Evolutionary conservation across 306 rosid genomes (phyloP), one percentile per base, ranked within the genome.

Genomic region (Hippophae gyantsensis): DNA sequence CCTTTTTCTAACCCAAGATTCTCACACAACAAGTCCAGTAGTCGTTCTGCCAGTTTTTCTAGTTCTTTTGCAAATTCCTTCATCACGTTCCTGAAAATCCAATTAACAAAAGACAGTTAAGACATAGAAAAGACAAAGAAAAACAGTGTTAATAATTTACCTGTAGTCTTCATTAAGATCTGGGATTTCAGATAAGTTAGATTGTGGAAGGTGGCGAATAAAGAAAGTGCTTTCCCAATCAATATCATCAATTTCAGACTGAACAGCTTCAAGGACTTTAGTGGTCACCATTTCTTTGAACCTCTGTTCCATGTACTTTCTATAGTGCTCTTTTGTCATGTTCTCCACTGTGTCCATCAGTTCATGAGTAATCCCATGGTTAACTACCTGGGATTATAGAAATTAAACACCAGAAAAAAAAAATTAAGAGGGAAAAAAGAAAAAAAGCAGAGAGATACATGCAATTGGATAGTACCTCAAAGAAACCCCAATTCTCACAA

Each of bases 191-290:
- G 95, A 74, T 7, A 86, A 70, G 81, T 79, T 88, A 10, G 99
- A 86, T 48, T 3, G 1, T 2, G 99, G 99, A 68, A 76, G 99
- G 65, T 93, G 95, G 83, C 97, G 97, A 56, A 93, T 11, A 43
- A 69, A 93, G 85, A 93, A 88, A 43, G 95, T 88, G 84, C 90
- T 86, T 76, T 93, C 99, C 99, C 99, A 93, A 72, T 93, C 99
- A 48, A 74, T 18, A 65, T 93, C 95, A 46, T 66, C 26, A 57
- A 84, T 74, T 58, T 88, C 95, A 9, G 85, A 65, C 40, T 82
- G 81, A 38, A 76, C 70, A 25, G 77, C 69, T 7, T 84, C 89
- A 0, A 93, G 75, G 18, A 90, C 97, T 73, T 78, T 88, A 74
- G 23, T 77, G 0, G 76, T 72, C 43, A 88, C 90, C 95, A 79